phyloP scores from a whole-genome alignment of 257 asterid genomes.

The Jasminum sambac region DNA sequence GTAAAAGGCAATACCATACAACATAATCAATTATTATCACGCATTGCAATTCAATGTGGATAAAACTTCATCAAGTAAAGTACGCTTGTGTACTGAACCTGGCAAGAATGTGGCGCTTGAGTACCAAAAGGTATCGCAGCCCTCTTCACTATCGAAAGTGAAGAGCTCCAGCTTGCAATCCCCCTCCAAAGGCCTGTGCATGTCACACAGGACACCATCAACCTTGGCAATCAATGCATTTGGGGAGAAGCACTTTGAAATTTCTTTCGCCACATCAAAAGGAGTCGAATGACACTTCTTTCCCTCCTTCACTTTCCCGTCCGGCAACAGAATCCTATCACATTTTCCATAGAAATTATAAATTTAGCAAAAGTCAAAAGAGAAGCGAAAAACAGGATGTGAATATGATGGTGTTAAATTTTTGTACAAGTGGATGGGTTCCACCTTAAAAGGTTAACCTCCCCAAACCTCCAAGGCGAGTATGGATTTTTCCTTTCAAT shows the following conservation, averaged over 20 bases:
- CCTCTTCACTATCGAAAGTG: conserved; percentile 78
- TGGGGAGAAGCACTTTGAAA: conserved; percentile 85
- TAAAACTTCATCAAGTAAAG: neutral
- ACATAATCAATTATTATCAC: neutral
- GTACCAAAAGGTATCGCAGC: conserved; percentile 97
- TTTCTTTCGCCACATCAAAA: conserved; percentile 78
- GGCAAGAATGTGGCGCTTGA: conserved; percentile 98
- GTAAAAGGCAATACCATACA: conserved; percentile 17
- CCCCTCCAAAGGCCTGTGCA: conserved; percentile 86
- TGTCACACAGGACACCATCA: conserved; percentile 78
- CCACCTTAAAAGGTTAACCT: no score
- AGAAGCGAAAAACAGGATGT: neutral
- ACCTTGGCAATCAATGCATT: conserved; percentile 84
- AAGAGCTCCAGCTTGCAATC: conserved; percentile 80
- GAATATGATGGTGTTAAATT: no score
- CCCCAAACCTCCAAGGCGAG: no score
- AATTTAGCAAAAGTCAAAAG: neutral
- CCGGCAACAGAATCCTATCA: conserved; percentile 63
- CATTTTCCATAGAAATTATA: neutral
- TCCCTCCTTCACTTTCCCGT: conserved; percentile 86
- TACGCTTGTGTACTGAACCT: conserved; percentile 43
- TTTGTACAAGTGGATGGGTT: no score
- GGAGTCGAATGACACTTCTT: conserved; percentile 88
- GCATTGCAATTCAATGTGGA: neutral
- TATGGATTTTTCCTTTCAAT: no score